A percentile compares a stretch with the other conserved stretches of the same genome.
Evolutionary conservation across 2,329 filamentous ascomycete species (phyloP).

Genomic region (Diaporthe sp.): DNA sequence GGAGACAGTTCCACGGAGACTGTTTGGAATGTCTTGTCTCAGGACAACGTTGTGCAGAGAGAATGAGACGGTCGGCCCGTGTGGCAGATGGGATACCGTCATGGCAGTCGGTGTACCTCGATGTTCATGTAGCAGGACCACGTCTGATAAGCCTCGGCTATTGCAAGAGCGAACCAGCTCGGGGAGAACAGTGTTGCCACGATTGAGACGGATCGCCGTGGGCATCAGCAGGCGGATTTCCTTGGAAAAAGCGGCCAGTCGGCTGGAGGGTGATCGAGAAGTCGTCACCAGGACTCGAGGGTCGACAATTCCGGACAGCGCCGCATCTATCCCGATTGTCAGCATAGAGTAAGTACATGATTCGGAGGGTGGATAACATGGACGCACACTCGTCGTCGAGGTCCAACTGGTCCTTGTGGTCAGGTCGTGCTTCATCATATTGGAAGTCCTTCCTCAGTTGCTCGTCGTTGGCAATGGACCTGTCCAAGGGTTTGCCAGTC

Average conservation of each 20-base stretch:
- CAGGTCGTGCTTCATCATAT: conserved; percentile 87
- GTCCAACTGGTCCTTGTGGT: conserved; percentile 78
- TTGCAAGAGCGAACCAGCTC: conserved; percentile 88
- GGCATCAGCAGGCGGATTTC: conserved; percentile 79
- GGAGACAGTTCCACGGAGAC: conserved; percentile 77
- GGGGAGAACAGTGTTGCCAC: conserved; percentile 89
- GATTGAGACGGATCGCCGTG: conserved; percentile 88
- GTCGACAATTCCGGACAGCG: conserved; percentile 92
- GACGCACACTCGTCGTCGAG: conserved; percentile 85
- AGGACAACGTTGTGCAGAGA: conserved; percentile 93
- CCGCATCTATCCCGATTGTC: conserved; percentile 58
- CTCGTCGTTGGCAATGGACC: conserved; percentile 88
- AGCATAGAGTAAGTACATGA: not conserved
- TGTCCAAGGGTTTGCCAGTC: conserved; percentile 87
- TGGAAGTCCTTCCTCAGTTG: conserved; percentile 87
- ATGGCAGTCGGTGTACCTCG: conserved; percentile 92
- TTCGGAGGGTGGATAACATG: not conserved
- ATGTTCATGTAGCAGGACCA: conserved; percentile 92
- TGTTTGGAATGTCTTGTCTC: conserved; percentile 91
- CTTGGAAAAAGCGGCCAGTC: conserved; percentile 91
- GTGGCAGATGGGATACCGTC: conserved; percentile 88
- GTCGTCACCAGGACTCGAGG: conserved; percentile 92
- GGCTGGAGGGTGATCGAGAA: conserved; percentile 86
- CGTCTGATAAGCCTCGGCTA: conserved; percentile 83
- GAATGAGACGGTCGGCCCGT: conserved; percentile 89